phyloP scores from a whole-genome alignment of 345 rosid species.

The Ailanthus altissimus region DNA sequence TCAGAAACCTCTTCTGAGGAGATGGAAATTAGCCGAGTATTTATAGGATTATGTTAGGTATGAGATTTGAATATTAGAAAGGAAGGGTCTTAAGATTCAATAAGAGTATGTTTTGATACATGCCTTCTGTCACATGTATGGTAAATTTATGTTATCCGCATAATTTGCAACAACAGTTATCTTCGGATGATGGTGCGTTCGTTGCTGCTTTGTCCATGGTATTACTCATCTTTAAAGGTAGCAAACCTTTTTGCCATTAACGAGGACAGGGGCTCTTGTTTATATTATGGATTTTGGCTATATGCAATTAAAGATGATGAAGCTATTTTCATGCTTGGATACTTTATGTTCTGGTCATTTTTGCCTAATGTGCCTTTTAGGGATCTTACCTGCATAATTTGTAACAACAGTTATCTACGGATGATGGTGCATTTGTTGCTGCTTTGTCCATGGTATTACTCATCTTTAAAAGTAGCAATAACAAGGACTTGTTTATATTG shows the following conservation, averaged over 20 bases:
- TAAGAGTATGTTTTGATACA: not conserved
- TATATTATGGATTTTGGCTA: not conserved
- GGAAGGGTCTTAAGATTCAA: not conserved
- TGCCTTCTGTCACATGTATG: not conserved
- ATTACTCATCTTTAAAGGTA: not conserved
- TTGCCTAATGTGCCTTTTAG: too few relatives aligned
- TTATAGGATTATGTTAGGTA: not conserved
- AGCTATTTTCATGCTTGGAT: not conserved
- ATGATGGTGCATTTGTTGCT: not conserved
- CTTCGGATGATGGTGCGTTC: not conserved
- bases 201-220: not conserved
- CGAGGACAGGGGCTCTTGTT: not conserved
- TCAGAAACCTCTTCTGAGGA: not conserved
- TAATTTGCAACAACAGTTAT: not conserved
- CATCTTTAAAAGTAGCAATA: not conserved
- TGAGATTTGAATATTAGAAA: not conserved
- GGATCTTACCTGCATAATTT: not conserved
- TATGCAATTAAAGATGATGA: not conserved
- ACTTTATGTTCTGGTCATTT: not conserved
- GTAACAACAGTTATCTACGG: not conserved
- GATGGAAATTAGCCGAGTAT: not conserved
- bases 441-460: not conserved
- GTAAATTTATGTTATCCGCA: not conserved
- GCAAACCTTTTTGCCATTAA: not conserved
- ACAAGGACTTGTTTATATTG: not conserved